Base-by-base conservation (phyloP, 2,329 filamentous ascomycete species). In the Chaetomium strumarium region DNA sequence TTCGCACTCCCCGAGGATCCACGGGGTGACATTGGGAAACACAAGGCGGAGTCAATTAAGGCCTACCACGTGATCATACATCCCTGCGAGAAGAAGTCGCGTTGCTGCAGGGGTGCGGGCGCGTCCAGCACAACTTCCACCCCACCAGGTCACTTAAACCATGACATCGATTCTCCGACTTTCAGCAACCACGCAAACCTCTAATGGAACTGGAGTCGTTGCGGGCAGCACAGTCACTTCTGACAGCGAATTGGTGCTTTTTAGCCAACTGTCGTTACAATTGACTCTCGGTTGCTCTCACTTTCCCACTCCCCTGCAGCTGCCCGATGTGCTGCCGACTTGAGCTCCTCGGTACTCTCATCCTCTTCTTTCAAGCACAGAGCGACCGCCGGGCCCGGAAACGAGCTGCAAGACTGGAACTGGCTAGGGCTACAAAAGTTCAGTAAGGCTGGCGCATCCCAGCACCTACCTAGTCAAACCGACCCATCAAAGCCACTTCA, bases 281-380 rank as follows among this genome's bases (percentile, higher is more conserved):
- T n/a, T 34, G 24, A 24, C 20, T 17, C n/a, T 43, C 16, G 3
- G 42, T 24, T 36, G n/a, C 20, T 17, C n/a, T 43, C 16, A 6
- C 41, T 24, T 36, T n/a, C 16, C 19, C 14, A 19, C 16, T 17
- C 10, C 24, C 34, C 7, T 10, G 30, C 46, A 33, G 16, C 39
- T 14, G 36, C 29, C 47, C 40, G 60, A 80, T 80, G 77, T 80
- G 63, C 51, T 65, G 77, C 68, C 76, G 77, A 16, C 77, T 75
- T 63, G 77, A 80, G 67, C 71, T 76, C 17, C 59, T 80, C 29
- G 77, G 77, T 29, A 70, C 70, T 40, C 68, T 78, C 37, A 72
- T 80, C 52, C 70, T 80, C 58, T 66, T 73, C 37, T 59, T 74
- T 29, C 73, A 74, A 59, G 68, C 73, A 56, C 68, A 78, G 17